Evolutionary conservation across 2,329 filamentous ascomycete genomes (phyloP).

Genomic region (Ceratocystis huliohia): DNA sequence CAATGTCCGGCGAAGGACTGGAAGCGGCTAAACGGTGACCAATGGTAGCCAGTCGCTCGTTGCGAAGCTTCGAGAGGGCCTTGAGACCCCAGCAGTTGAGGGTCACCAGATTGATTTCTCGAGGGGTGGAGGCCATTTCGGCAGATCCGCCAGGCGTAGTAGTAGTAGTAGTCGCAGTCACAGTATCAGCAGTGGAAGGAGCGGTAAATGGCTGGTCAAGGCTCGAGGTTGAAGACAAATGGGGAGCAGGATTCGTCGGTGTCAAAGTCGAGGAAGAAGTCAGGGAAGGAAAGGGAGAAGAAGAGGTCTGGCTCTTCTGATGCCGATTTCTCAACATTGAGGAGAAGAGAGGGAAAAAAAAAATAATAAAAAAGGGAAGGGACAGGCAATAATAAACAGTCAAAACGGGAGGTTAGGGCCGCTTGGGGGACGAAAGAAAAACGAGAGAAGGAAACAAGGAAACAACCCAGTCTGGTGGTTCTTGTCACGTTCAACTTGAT

Average conservation of each 20-base stretch:
- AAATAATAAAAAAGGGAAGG: background rate
- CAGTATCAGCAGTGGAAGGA: background rate
- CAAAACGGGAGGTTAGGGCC: background rate
- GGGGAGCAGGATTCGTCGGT: background rate
- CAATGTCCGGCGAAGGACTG: constrained; percentile 63
- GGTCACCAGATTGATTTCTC: constrained; percentile 66
- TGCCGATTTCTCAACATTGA: constrained; percentile 19
- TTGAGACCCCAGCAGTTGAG: constrained; percentile 98
- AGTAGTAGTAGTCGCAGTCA: no score
- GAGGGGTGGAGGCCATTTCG: constrained; percentile 23
- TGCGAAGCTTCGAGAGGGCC: constrained; percentile 64
- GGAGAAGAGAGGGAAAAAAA: background rate
- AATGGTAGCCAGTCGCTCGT: constrained; percentile 70
- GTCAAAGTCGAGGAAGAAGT: constrained; percentile 2
- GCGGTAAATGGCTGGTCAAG: constrained; percentile 14
- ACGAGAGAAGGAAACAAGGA: background rate
- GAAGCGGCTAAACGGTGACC: constrained; percentile 61
- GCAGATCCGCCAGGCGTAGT: constrained; percentile 29
- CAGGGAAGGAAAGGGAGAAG: constrained; percentile 10
- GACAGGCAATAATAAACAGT: constrained; percentile 2
- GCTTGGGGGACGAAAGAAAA: background rate
- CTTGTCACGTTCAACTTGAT: background rate
- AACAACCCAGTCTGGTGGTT: background rate
- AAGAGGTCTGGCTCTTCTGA: constrained; percentile 16
- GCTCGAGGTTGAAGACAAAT: background rate